Evolutionary conservation across 2,329 filamentous ascomycete species (phyloP).

Genomic region (Clonostachys rhizophaga): DNA sequence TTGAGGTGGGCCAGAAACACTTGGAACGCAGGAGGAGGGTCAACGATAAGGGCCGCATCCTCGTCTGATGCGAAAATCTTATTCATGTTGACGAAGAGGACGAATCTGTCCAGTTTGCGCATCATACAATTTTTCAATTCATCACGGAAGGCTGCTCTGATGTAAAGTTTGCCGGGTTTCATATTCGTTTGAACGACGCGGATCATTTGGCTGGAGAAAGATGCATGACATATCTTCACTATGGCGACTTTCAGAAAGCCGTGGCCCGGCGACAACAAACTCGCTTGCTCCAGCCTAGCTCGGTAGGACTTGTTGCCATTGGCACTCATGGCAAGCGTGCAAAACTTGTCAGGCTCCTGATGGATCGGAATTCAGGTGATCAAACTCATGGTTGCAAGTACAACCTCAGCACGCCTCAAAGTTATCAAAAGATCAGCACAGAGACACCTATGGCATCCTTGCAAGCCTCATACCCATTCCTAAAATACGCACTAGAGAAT

Average conservation of each 20-base stretch:
- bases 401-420: neutral
- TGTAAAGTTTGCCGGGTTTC: constrained; percentile 12
- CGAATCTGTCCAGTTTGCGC: constrained; percentile 22
- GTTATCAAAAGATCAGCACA: neutral
- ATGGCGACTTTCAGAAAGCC: constrained; percentile 28
- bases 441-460: neutral
- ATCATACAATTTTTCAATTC: constrained; percentile 15
- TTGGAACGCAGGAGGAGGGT: constrained; percentile 12
- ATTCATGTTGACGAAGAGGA: constrained; percentile 21
- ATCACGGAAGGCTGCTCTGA: neutral
- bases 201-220: constrained; percentile 23
- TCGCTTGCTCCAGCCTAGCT: neutral
- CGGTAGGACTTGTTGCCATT: too few relatives aligned
- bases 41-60: constrained; percentile 18
- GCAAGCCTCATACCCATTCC: constrained; percentile 2
- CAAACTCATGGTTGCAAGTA: neutral
- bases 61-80: constrained; percentile 24
- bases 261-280: constrained; percentile 3
- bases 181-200: constrained; percentile 12
- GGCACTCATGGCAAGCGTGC: too few relatives aligned
- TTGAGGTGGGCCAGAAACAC: constrained; percentile 18
- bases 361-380: too few relatives aligned
- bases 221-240: constrained; percentile 31
- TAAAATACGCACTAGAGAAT: constrained; percentile 4
- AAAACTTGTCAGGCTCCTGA: too few relatives aligned